Evolutionary conservation across 23 red algal species (phyloP), one percentile per base, ranked within the genome.

Genomic region (Porphyridium purpureum): DNA sequence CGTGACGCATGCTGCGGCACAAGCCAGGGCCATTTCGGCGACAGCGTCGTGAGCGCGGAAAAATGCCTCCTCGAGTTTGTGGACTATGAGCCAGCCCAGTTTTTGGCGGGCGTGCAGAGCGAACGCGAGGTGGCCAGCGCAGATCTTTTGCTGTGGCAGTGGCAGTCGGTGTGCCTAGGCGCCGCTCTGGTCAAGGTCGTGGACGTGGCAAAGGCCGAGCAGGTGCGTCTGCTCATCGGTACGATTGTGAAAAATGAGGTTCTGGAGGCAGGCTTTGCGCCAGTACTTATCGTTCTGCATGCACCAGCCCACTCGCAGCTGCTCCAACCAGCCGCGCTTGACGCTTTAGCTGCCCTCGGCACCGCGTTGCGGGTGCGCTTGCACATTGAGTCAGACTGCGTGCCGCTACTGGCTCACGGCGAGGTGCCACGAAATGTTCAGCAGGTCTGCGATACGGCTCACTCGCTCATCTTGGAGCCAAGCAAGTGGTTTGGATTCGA

Each of bases 381-480:
- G 24, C 51, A 55, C 24, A 23, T 55, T 3, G 51, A 55, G 28
- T 21, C 23, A 3, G 23, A 21, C 23, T 21, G 15, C n/a, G 23
- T 55, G 5, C 14, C 24, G 24, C 24, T 31, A n/a, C 24, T 55
- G 4, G 17, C 24, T 21, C 51, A 55, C 14, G 15, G 23, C 23
- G 51, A 55, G 14, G 15, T n/a, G 51, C 28, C 51, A 2, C 15
- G 4, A 3, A n/a, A 55, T 8, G 28, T n/a, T n/a, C 23, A 17
- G 0, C 15, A n/a, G 14, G 28, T 31, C 14, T 23, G 23, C 2
- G 51, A n/a, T 21, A 27, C 51, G 5, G 51, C 28, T 3, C 24
- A n/a, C 2, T 55, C 51, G 23, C 30, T 55, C 30, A n/a, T 27
- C 23, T 27, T 55, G 51, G 15, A 55, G 23, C 51, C 51, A n/a